These are phyloP conservation scores for Candida sanyiensis DNA, from an alignment of 805 yeast species.

Conservation along the genomic window DNA sequence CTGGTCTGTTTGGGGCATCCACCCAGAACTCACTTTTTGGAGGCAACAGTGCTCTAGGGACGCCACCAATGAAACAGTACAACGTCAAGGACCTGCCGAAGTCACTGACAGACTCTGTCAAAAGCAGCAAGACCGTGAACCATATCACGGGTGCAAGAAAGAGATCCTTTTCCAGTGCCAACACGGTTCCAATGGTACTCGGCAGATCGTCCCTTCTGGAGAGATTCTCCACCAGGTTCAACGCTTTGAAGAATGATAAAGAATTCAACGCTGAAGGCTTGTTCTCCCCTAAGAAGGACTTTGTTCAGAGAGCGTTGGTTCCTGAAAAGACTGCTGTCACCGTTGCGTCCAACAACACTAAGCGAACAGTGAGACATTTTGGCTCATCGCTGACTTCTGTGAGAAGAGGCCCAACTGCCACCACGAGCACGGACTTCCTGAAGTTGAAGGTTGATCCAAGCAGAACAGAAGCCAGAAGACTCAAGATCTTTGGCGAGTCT, in stretches of 20 bases:
- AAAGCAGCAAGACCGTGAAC: conserved; percentile 14
- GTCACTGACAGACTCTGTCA: conserved; percentile 31
- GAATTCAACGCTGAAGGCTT: conserved; percentile 31
- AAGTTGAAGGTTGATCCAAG: conserved; percentile 36
- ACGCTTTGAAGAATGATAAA: conserved; percentile 20
- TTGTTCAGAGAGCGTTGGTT: conserved; percentile 15
- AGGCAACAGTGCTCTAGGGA: conserved; percentile 27
- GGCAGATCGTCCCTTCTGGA: conserved; percentile 28
- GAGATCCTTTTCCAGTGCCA: conserved; percentile 22
- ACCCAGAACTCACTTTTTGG: conserved; percentile 2
- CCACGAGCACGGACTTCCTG: conserved; percentile 14
- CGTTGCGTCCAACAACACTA: neutral
- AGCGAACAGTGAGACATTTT: conserved; percentile 8
- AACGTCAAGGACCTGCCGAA: conserved; percentile 33
- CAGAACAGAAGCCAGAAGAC: conserved; percentile 39
- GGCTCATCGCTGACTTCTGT: conserved; percentile 2
- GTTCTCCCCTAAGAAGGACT: conserved; percentile 30
- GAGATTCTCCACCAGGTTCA: conserved; percentile 32
- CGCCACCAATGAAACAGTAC: conserved; percentile 27
- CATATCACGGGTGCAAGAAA: conserved; percentile 16
- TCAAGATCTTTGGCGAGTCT: conserved; percentile 30
- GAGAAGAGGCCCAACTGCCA: conserved; percentile 7
- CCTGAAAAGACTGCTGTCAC: conserved; percentile 14
- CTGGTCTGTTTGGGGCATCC: conserved; percentile 21
- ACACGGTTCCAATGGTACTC: conserved; percentile 15